These are phyloP conservation scores for Hypoxylon sp. DNA, from an alignment of 2,329 filamentous ascomycete genomes.

Conservation along the genomic window DNA sequence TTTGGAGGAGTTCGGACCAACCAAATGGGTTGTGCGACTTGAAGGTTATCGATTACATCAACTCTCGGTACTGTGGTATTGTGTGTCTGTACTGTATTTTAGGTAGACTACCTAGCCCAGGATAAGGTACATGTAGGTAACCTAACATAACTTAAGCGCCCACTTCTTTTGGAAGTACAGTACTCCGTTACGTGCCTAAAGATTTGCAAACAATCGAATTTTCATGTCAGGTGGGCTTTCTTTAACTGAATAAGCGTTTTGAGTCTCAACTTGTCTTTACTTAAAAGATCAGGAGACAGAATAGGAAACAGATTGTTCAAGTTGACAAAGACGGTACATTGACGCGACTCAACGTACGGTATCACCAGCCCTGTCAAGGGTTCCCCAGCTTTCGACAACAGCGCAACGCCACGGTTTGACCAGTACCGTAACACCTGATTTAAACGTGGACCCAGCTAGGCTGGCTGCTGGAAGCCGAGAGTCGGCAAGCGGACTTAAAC, in stretches of 20 bases:
- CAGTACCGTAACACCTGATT: constrained; percentile 26
- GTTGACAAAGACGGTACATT: constrained; percentile 9
- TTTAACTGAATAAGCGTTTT: background rate
- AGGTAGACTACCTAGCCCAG: no score
- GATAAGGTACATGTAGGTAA: no score
- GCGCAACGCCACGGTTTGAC: constrained; percentile 31
- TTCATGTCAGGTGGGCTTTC: background rate
- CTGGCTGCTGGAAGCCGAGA: constrained; percentile 25
- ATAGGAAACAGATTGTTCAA: background rate
- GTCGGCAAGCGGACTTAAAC: constrained; percentile 36
- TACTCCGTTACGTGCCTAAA: background rate
- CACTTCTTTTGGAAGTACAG: background rate
- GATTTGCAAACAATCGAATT: constrained; percentile 10
- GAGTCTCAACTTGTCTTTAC: background rate
- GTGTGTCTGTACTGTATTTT: no score
- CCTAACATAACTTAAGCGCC: no score
- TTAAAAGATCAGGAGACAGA: background rate
- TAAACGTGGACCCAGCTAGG: constrained; percentile 21
- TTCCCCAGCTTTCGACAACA: constrained; percentile 44
- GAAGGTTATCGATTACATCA: constrained; percentile 12
- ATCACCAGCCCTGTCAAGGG: constrained; percentile 35
- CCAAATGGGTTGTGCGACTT: constrained; percentile 13
- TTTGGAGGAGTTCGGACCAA: constrained; percentile 22
- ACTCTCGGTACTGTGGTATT: background rate
- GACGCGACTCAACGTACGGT: constrained; percentile 1